phyloP scores from a whole-genome alignment of 225 moss, liverwort and hornwort species.

The Pleurozium schreberi region DNA sequence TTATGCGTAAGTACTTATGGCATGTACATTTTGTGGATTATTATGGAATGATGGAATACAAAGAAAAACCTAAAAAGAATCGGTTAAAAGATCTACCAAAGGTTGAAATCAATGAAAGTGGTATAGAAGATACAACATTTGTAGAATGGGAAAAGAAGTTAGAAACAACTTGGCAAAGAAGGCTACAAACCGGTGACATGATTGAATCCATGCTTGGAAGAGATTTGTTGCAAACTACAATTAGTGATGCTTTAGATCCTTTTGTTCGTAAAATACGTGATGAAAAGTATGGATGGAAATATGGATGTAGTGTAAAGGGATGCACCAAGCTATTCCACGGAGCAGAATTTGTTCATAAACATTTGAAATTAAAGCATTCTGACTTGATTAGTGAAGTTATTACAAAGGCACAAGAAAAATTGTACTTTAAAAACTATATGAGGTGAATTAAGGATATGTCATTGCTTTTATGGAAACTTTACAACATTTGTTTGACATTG shows the following conservation, averaged over 20 bases:
- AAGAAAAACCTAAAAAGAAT: conserved; percentile 42
- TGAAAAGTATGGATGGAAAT: conserved; percentile 92
- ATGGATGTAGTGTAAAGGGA: conserved; percentile 68
- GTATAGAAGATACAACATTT: conserved; percentile 2
- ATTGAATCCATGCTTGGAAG: conserved; percentile 60
- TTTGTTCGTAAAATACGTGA: conserved; percentile 76
- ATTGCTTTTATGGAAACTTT: neutral
- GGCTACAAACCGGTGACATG: conserved; percentile 43
- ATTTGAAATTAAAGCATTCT: conserved; percentile 64
- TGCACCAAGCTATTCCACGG: conserved; percentile 80
- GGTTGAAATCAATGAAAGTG: conserved; percentile 5
- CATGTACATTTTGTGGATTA: conserved; percentile 70
- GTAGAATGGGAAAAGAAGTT: conserved; percentile 66
- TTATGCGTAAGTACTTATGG: conserved; percentile 62
- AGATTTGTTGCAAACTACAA: conserved; percentile 39
- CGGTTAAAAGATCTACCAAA: conserved; percentile 25
- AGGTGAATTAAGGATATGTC: conserved; percentile 1
- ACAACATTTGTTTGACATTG: neutral
- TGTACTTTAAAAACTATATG: conserved; percentile 81
- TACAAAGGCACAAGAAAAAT: conserved; percentile 48
- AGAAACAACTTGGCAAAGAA: conserved; percentile 52
- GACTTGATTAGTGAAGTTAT: conserved; percentile 53
- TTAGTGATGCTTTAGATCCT: conserved; percentile 41
- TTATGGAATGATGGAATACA: conserved; percentile 57
- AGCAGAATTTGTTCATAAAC: conserved; percentile 78